Base-by-base conservation (phyloP, 495 filamentous ascomycete genomes). In the Cryomyces minteri region DNA sequence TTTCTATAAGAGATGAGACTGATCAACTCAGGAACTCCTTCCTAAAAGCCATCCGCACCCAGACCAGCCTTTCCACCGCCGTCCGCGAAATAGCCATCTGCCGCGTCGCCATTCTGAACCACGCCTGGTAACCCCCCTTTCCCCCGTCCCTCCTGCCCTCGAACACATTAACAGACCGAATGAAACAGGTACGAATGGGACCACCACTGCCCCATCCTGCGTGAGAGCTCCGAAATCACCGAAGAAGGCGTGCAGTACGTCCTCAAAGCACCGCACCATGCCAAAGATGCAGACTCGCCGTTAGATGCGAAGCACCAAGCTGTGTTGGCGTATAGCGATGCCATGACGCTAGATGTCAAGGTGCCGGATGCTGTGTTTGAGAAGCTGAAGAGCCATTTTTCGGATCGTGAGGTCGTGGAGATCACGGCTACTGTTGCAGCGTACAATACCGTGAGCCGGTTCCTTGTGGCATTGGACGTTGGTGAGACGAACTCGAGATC, bases 51-150 rank as follows among this genome's bases (percentile, higher is more conserved):
- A 70, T 90, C 32, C 74, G 84, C 49, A 82, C 77, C 8, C 62
- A 68, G 48, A 82, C 79, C 4, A 62, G 62, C 25, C 61, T 87
- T 1, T 54, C 70, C 0, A 69, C 70, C 5, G 67, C 76, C 39
- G 54, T 81, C 33, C 71, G 77, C 14, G 84, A 90, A 60, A 54
- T 85, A 5, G 74, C 78, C 44, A 84, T 90, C 45, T 80, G 73
- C 51, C 70, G 82, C 31, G 78, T 88, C 1, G 83, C 84, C 4
- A 73, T 79, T 4, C 64, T 80, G 43, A 88, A 88, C 48, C 54
- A 67, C 1, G 84, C 84, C 0, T 74, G 72, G 64, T 25, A 25
- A 25, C 18, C 18, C 18, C 18, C 18, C 18, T 25, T 25, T n/a
- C n/a, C n/a, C n/a, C n/a, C n/a, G n/a, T n/a, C 18, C 18, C 18